Conservation (phyloP, 768 basidiomycete genomes). For the Termitomyces heimii region DNA sequence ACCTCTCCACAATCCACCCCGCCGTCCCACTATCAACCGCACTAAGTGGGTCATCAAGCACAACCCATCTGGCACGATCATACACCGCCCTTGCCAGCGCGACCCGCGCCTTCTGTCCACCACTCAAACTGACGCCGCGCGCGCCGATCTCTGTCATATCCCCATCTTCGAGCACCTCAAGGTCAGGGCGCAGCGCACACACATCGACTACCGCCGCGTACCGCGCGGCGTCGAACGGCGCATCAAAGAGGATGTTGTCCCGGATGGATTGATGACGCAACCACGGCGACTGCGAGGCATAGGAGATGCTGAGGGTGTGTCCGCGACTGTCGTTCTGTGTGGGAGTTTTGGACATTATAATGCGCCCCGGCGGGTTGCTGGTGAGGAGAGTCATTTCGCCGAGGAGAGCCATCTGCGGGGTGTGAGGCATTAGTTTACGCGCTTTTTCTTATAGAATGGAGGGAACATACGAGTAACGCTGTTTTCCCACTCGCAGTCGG, state of each 20-base stretch:
- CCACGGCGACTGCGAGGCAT: slow-evolving; percentile 71
- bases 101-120: slow-evolving; percentile 80
- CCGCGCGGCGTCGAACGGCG: slow-evolving; percentile 63
- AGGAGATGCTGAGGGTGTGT: slow-evolving; percentile 58
- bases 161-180: slow-evolving; percentile 83
- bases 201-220: slow-evolving; percentile 76
- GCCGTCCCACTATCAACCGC: slow-evolving; percentile 55
- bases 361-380: slow-evolving; percentile 25
- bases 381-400: slow-evolving; percentile 60
- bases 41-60: slow-evolving; percentile 80
- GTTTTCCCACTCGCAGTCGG: slow-evolving; percentile 85
- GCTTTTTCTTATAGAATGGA: neutral
- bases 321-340: slow-evolving; percentile 56
- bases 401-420: slow-evolving; percentile 54
- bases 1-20: slow-evolving; percentile 32
- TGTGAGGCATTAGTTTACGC: neutral
- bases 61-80: slow-evolving; percentile 57
- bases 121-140: slow-evolving; percentile 70
- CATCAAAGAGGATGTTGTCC: slow-evolving; percentile 79
- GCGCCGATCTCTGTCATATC: slow-evolving; percentile 83
- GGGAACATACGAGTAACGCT: slow-evolving; percentile 52
- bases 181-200: slow-evolving; percentile 77
- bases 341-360: slow-evolving; percentile 64
- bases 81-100: slow-evolving; percentile 83
- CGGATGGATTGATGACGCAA: slow-evolving; percentile 67